Evolutionary conservation across 2,329 filamentous ascomycete species (phyloP).

Genomic region (Bipolaris sorokiniana): DNA sequence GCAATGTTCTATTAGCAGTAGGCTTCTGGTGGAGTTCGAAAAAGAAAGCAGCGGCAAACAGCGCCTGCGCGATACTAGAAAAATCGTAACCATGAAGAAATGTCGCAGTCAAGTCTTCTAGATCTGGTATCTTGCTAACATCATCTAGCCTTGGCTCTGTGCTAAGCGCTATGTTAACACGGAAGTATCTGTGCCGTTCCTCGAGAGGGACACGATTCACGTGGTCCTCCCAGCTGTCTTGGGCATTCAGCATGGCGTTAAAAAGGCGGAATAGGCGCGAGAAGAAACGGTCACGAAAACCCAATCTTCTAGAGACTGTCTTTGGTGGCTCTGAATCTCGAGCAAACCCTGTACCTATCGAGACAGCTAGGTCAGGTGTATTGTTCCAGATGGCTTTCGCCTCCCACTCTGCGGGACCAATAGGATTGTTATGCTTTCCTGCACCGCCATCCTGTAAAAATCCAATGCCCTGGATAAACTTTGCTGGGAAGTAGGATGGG

Average conservation of each 20-base stretch:
- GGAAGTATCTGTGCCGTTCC: slow-evolving; percentile 18
- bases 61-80: slow-evolving; percentile 1
- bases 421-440: slow-evolving; percentile 21
- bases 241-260: slow-evolving; percentile 15
- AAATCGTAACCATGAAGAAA: slow-evolving; percentile 21
- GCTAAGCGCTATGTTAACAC: slow-evolving; percentile 20
- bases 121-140: slow-evolving; percentile 14
- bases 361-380: slow-evolving; percentile 16
- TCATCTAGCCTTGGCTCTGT: slow-evolving; percentile 13
- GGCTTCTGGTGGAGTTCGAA: slow-evolving; percentile 15
- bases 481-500: slow-evolving; percentile 21
- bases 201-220: slow-evolving; percentile 12
- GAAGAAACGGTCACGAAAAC: slow-evolving; percentile 19
- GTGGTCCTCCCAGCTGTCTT: slow-evolving; percentile 18
- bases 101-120: slow-evolving; percentile 9
- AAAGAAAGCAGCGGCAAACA: slow-evolving; percentile 23
- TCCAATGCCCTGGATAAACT: slow-evolving; percentile 20
- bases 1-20: not conserved
- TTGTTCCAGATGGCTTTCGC: slow-evolving; percentile 18
- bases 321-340: slow-evolving; percentile 2
- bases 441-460: slow-evolving; percentile 19
- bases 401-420: slow-evolving; percentile 18
- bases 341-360: slow-evolving; percentile 18
- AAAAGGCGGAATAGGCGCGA: slow-evolving; percentile 16
- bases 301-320: slow-evolving; percentile 8